Conservation (phyloP, 208 protist species). For the Strigomonas galati region DNA sequence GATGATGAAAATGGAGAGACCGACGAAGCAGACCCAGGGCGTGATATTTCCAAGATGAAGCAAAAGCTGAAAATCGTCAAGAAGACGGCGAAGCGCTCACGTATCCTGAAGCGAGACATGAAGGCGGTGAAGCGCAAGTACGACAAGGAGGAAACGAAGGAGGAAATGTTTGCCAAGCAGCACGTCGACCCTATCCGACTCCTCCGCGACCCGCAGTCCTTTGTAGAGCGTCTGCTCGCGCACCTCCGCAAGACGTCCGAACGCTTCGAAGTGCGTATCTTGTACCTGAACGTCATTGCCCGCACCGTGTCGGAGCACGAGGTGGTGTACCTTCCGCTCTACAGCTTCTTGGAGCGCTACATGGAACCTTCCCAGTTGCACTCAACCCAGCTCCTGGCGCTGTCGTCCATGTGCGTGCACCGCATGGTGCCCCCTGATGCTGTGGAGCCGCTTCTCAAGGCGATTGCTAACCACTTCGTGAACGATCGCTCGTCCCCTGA, state of each 20-base stretch:
- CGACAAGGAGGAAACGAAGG: conserved; percentile 79
- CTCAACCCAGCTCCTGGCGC: conserved; percentile 94
- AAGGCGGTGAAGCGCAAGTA: conserved; percentile 68
- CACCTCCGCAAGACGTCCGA: conserved; percentile 91
- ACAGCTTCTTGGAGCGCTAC: conserved; percentile 96
- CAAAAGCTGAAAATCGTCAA: conserved; percentile 92
- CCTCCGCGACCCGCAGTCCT: conserved; percentile 95
- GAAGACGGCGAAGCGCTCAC: conserved; percentile 86
- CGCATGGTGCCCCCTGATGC: conserved; percentile 93
- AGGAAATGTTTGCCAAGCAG: conserved; percentile 76
- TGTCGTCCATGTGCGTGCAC: conserved; percentile 95
- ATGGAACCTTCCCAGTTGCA: conserved; percentile 96
- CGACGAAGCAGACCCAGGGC: conserved; percentile 65
- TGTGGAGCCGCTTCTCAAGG: conserved; percentile 88
- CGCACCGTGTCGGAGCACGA: conserved; percentile 94
- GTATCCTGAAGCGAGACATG: conserved; percentile 83
- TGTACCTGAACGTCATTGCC: conserved; percentile 97
- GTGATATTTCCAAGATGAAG: conserved; percentile 84
- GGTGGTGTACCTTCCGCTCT: conserved; percentile 95
- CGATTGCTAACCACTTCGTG: conserved; percentile 97
- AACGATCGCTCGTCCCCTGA: conserved; percentile 91
- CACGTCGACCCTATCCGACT: conserved; percentile 94
- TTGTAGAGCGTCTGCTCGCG: conserved; percentile 93
- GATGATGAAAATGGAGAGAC: conserved; percentile 77
- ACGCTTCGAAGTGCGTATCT: conserved; percentile 93